Conservation (phyloP, 1,284 basidiomycete species). For the Xerocomus minutiporus region DNA sequence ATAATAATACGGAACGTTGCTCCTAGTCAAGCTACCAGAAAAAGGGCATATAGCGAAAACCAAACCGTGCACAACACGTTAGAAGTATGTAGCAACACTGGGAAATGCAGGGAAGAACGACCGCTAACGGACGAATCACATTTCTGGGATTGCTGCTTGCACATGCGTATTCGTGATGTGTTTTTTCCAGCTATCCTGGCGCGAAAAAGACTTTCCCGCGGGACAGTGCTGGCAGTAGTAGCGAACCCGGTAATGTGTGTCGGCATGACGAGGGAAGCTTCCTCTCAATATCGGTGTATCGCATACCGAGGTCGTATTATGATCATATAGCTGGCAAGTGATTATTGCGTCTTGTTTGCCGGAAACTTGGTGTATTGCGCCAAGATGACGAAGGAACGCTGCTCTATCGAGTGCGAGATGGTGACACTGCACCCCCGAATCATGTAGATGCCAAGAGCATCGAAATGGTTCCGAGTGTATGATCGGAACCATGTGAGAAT, state of each 20-base stretch:
- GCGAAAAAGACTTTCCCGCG: slow-evolving; percentile 19
- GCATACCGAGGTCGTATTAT: slow-evolving; percentile 11
- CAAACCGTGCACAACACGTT: neutral
- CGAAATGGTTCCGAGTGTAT: neutral
- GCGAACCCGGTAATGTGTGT: slow-evolving; percentile 20
- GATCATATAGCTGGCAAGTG: slow-evolving; percentile 12
- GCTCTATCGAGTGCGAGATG: neutral
- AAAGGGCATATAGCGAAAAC: neutral
- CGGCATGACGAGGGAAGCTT: slow-evolving; percentile 17
- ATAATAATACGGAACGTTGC: neutral
- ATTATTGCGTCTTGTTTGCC: slow-evolving; percentile 1
- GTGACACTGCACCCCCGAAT: slow-evolving; percentile 1
- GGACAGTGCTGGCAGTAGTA: slow-evolving; percentile 13
- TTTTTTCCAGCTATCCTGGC: slow-evolving; percentile 14
- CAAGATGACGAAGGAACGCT: slow-evolving; percentile 19
- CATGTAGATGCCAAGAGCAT: slow-evolving; percentile 13
- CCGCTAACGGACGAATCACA: neutral
- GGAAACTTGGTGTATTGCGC: slow-evolving; percentile 6
- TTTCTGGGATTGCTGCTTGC: neutral
- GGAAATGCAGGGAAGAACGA: neutral
- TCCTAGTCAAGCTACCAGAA: neutral
- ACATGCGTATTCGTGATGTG: slow-evolving; percentile 14
- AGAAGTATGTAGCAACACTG: neutral
- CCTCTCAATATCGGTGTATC: slow-evolving; percentile 4
- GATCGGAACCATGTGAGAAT: neutral